Base-by-base conservation (phyloP, 495 filamentous ascomycete species). In the Tuber umbilicatum region DNA sequence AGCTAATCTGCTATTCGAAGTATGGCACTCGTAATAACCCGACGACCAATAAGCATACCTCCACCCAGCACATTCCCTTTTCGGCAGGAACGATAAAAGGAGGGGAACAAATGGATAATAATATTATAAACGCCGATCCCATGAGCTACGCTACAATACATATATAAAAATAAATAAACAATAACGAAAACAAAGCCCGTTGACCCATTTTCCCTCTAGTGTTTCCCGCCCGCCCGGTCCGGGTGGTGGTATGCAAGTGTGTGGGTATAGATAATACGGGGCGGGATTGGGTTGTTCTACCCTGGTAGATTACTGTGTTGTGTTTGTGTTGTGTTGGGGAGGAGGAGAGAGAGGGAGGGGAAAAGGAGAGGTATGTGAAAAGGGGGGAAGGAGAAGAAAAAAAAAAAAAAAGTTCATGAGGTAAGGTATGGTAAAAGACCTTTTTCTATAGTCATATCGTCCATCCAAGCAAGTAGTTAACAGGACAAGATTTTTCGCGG, bases 231-330 rank as follows among this genome's bases (percentile, higher is more conserved):
- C 45, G 47, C n/a, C 23, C 23, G 6, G 21, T n/a, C 47, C 21
- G 9, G 21, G 9, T 50, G 9, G 7, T 10, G 50, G n/a, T 55
- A 27, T 27, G n/a, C 5, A 9, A 10, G 50, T 50, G 10, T 21
- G 21, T 55, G 2, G 7, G 6, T 50, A 6, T 23, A 2, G 23
- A n/a, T 50, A 50, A 55, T 60, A 16, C 0, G 1, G 50, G 50
- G 14, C 7, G n/a, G 50, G 50, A 60, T 12, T 19, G n/a, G 50
- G n/a, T 4, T 60, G n/a, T 31, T 60, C n/a, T 4, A 31, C 50
- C 50, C n/a, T 60, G n/a, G n/a, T 60, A 16, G 10, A 60, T 60
- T 60, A 60, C 50, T 60, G 50, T 55, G 50, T 55, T 55, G 50
- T 23, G 45, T n/a, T 50, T 23, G 43, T 45, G 43, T n/a, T n/a